A percentile compares a stretch with the other conserved stretches of the same genome.
Conservation (phyloP, 768 basidiomycete species). For the Naganishia antarctica region DNA sequence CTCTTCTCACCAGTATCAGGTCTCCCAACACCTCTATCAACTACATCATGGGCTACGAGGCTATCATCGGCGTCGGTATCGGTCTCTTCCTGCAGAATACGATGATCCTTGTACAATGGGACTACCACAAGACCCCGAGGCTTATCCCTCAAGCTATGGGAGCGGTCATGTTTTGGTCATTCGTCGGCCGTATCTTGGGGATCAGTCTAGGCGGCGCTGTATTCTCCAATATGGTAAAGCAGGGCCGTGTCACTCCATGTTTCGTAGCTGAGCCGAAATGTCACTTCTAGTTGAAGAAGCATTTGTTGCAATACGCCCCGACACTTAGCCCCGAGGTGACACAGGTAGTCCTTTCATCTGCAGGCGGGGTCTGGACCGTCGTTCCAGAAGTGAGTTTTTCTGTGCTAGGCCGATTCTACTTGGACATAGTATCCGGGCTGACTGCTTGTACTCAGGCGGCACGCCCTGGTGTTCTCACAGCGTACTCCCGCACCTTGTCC, state of each 20-base stretch:
- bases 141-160: constrained; percentile 49
- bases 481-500: constrained; percentile 35
- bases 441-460: too few species aligned
- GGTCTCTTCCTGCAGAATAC: constrained; percentile 49
- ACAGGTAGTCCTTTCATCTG: constrained; percentile 38
- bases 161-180: constrained; percentile 47
- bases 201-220: constrained; percentile 48
- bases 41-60: constrained; percentile 49
- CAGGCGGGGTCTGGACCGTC: constrained; percentile 40
- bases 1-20: constrained; percentile 48
- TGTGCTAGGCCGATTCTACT: too few species aligned
- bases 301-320: constrained; percentile 33
- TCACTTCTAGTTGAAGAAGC: constrained; percentile 32
- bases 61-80: constrained; percentile 51
- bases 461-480: constrained; percentile 29
- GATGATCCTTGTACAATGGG: constrained; percentile 52
- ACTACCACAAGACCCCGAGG: constrained; percentile 43
- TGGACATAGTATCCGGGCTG: too few species aligned
- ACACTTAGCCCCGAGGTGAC: constrained; percentile 31
- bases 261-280: not conserved
- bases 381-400: constrained; percentile 32
- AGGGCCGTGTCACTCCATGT: not conserved
- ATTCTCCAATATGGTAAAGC: constrained; percentile 46
- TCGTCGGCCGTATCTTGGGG: constrained; percentile 47
- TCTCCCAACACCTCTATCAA: constrained; percentile 37